A percentile compares a stretch with the other conserved stretches of the same genome.
Conservation (phyloP, 345 rosid genomes). For the Erodium maritimum region DNA sequence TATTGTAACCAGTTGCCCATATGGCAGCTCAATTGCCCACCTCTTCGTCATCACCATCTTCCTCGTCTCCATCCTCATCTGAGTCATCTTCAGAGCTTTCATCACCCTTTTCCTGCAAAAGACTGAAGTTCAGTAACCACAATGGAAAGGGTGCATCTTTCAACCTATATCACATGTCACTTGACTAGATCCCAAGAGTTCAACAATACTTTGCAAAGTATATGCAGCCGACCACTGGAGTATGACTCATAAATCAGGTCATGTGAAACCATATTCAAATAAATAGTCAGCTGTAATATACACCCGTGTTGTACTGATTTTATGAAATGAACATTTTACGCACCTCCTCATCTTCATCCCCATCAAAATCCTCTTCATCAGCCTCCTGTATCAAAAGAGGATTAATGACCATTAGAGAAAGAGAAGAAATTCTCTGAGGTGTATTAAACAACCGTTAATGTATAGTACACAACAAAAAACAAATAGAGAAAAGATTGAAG, state of each 20-base stretch:
- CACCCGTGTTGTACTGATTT: too few species aligned
- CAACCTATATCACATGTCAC: too few species aligned
- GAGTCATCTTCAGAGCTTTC: constrained; percentile 10
- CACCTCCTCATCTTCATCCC: constrained; percentile 53
- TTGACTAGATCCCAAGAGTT: too few species aligned
- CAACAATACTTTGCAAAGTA: too few species aligned
- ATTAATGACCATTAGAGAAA: constrained; percentile 3
- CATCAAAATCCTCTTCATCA: constrained; percentile 59
- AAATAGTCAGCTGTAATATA: too few species aligned
- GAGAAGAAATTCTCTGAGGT: neutral
- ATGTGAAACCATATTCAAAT: too few species aligned
- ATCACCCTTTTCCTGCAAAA: constrained; percentile 11
- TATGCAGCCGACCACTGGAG: too few species aligned
- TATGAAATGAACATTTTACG: constrained; percentile 11
- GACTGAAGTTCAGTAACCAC: neutral
- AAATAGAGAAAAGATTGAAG: neutral
- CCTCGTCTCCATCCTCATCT: constrained; percentile 13
- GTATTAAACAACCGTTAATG: neutral
- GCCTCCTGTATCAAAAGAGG: constrained; percentile 35
- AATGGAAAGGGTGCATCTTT: too few species aligned
- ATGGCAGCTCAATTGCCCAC: constrained; percentile 6
- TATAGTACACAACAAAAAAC: neutral
- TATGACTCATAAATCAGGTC: too few species aligned
- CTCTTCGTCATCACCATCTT: constrained; percentile 14
- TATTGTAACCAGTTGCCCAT: too few species aligned